phyloP scores from a whole-genome alignment of 331 rosid species.

The Ulmus americana region DNA sequence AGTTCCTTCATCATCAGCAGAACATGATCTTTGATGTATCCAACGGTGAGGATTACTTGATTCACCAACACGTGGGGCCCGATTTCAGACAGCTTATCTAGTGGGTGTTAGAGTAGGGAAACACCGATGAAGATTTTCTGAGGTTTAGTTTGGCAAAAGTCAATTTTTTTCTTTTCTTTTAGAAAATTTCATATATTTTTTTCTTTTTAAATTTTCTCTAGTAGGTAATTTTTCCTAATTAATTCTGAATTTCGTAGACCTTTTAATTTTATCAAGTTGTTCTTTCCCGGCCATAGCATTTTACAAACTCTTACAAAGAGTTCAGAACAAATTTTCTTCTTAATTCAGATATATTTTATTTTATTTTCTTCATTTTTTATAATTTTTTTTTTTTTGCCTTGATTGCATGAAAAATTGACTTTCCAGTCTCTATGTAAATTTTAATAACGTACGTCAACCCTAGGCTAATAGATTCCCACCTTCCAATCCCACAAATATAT shows the following conservation, averaged over 20 bases:
- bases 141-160: not conserved
- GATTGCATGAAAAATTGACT: not conserved
- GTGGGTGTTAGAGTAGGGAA: slow-evolving; percentile 29
- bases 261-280: slow-evolving; percentile 10
- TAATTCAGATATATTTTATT: slow-evolving; percentile 1
- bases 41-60: slow-evolving; percentile 74
- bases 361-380: not conserved
- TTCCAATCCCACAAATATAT: too few relatives aligned
- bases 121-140: slow-evolving; percentile 6
- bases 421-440: too few relatives aligned
- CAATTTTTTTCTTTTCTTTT: not conserved
- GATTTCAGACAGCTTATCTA: slow-evolving; percentile 59
- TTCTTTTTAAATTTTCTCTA: not conserved
- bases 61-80: slow-evolving; percentile 62
- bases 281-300: slow-evolving; percentile 14
- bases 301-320: slow-evolving; percentile 17
- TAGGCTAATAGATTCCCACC: too few relatives aligned
- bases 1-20: slow-evolving; percentile 43
- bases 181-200: not conserved
- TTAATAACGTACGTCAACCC: too few relatives aligned
- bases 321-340: slow-evolving; percentile 21
- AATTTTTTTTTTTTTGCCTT: not conserved
- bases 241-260: slow-evolving; percentile 19
- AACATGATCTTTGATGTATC: slow-evolving; percentile 51
- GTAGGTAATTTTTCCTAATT: slow-evolving; percentile 26